These are phyloP conservation scores for Phialemonium atrogriseum DNA, from an alignment of 2,329 filamentous ascomycete species.

Conservation along the genomic window DNA sequence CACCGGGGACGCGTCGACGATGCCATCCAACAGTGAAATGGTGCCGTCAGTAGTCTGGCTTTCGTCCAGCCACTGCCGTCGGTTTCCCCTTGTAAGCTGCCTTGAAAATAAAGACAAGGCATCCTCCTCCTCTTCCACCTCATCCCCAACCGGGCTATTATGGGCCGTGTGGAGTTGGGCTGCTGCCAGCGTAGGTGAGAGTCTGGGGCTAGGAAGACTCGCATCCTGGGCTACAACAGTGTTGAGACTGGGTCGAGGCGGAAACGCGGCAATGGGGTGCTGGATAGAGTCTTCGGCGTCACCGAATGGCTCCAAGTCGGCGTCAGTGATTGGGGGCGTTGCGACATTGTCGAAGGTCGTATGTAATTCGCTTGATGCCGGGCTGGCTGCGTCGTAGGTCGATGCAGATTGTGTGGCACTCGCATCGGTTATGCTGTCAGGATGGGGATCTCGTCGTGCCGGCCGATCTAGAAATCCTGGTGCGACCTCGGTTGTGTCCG, in stretches of 20 bases:
- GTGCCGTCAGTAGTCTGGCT: conserved; percentile 32
- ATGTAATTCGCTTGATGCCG: conserved; percentile 44
- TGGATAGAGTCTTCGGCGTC: conserved; percentile 42
- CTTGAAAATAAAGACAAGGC: conserved; percentile 22
- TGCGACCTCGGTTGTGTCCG: conserved; percentile 44
- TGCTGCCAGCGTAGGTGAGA: conserved; percentile 85
- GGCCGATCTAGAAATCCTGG: conserved; percentile 22
- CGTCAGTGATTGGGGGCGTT: conserved; percentile 68
- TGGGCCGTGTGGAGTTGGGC: conserved; percentile 38
- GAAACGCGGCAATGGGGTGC: conserved; percentile 36
- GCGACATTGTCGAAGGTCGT: conserved; percentile 59
- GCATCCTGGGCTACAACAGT: conserved; percentile 74
- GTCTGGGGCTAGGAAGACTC: conserved; percentile 85
- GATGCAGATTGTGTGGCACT: conserved; percentile 28
- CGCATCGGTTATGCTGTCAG: conserved; percentile 36
- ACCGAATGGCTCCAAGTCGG: conserved; percentile 55
- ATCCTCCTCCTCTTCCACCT: conserved; percentile 28
- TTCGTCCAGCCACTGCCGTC: conserved; percentile 26
- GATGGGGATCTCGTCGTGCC: conserved; percentile 32
- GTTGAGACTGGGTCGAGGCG: conserved; percentile 49
- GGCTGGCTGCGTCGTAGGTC: conserved; percentile 41
- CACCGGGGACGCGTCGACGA: conserved; percentile 17
- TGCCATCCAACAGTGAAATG: conserved; percentile 14
- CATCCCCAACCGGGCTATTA: too few species aligned
- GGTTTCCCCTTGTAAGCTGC: conserved; percentile 22